A percentile compares a stretch with the other conserved stretches of the same genome.
These are phyloP conservation scores for Aspergillus sp. DNA, from an alignment of 2,329 filamentous ascomycete genomes.

Conservation along the genomic window DNA sequence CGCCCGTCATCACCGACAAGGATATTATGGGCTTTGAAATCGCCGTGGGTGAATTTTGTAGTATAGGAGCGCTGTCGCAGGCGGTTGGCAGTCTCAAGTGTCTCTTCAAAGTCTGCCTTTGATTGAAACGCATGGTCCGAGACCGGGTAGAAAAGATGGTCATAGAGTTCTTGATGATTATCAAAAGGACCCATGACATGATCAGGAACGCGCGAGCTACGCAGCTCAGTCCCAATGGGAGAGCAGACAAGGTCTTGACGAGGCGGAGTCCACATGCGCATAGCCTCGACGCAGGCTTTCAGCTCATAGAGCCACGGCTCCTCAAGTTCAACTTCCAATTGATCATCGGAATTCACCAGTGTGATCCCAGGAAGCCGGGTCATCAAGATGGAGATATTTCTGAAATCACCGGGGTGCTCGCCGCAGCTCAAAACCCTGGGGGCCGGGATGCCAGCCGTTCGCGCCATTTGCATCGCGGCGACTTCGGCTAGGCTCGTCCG, in stretches of 20 bases:
- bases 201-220: conserved; percentile 32
- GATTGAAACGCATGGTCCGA: conserved; percentile 30
- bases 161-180: conserved; percentile 23
- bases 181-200: conserved; percentile 35
- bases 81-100: conserved; percentile 22
- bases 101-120: conserved; percentile 24
- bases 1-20: conserved; percentile 17
- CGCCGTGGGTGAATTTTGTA: conserved; percentile 21
- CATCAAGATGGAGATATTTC: conserved; percentile 41
- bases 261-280: conserved; percentile 34
- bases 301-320: conserved; percentile 36
- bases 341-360: conserved; percentile 29
- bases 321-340: conserved; percentile 27
- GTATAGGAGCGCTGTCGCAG: background rate
- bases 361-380: conserved; percentile 38
- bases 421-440: conserved; percentile 35
- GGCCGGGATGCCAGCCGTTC: conserved; percentile 35
- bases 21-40: conserved; percentile 23
- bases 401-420: conserved; percentile 27
- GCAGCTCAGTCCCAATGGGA: conserved; percentile 28
- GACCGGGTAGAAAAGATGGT: conserved; percentile 28
- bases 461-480: conserved; percentile 35
- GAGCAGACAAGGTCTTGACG: conserved; percentile 29
- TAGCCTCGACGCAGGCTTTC: conserved; percentile 32
- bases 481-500: conserved; percentile 37